Conservation (phyloP, 805 yeast genomes). For the Cyberlindnera xishuangbannaensis region DNA sequence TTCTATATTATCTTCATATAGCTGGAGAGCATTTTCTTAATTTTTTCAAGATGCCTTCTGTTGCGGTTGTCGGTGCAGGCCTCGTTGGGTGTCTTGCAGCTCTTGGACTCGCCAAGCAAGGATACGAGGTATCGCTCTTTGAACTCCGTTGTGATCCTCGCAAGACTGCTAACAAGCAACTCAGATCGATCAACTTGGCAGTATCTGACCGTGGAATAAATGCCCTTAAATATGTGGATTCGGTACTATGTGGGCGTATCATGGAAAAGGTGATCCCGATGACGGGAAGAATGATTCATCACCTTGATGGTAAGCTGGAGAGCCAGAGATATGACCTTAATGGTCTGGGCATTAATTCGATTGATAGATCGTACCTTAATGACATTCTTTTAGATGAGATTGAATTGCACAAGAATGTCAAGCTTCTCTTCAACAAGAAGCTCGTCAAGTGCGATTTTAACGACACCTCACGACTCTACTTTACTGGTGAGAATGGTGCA, state of each 20-base stretch:
- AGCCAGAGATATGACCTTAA: conserved; percentile 73
- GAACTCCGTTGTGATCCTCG: conserved; percentile 72
- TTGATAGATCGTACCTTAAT: conserved; percentile 71
- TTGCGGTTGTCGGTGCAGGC: conserved; percentile 82
- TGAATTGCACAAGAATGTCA: conserved; percentile 39
- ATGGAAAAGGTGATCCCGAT: conserved; percentile 68
- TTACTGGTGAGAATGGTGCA: conserved; percentile 17
- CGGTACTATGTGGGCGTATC: conserved; percentile 48
- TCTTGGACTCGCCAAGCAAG: conserved; percentile 67
- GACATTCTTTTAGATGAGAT: conserved; percentile 58
- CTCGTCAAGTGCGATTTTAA: conserved; percentile 37
- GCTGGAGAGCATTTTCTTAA: no score
- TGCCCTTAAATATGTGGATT: conserved; percentile 60
- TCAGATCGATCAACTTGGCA: conserved; percentile 79
- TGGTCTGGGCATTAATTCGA: conserved; percentile 73
- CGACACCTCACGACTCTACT: conserved; percentile 21
- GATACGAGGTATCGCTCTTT: conserved; percentile 64
- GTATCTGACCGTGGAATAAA: conserved; percentile 79
- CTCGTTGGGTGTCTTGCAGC: conserved; percentile 85
- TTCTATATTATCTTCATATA: no score
- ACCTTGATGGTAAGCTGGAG: conserved; percentile 51
- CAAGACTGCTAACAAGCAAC: conserved; percentile 30
- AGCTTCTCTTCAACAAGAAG: conserved; percentile 50
- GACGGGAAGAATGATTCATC: conserved; percentile 89
- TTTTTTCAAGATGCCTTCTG: conserved; percentile 21